A percentile compares a stretch with the other conserved stretches of the same genome.
Evolutionary conservation across 2,329 filamentous ascomycete species (phyloP).

Genomic region (Tolypocladium tundrense): DNA sequence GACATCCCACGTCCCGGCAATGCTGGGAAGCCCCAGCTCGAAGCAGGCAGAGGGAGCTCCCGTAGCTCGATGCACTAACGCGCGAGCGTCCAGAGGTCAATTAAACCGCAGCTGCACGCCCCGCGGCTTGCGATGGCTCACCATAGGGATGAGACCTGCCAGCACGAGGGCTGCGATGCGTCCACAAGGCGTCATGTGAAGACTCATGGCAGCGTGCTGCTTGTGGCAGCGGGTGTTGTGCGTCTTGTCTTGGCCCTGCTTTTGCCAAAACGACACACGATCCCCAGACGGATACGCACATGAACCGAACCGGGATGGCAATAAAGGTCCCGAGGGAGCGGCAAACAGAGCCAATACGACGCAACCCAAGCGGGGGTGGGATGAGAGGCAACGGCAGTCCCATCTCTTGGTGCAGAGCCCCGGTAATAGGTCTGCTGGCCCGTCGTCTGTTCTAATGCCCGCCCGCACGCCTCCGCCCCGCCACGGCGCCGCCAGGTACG

Average conservation of each 20-base stretch:
- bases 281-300: background rate
- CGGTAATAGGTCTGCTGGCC: background rate
- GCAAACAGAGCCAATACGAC: background rate
- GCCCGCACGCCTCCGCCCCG: background rate
- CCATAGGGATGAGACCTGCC: background rate
- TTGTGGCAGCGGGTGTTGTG: background rate
- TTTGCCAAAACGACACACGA: background rate
- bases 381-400: background rate
- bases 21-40: background rate
- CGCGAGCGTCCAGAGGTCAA: background rate
- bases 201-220: background rate
- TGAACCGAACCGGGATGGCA: background rate
- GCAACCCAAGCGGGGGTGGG: too few species aligned
- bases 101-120: background rate
- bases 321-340: background rate
- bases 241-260: background rate
- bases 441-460: background rate
- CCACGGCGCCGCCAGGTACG: background rate
- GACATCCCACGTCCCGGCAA: background rate
- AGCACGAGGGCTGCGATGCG: background rate
- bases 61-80: background rate
- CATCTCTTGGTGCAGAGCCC: background rate
- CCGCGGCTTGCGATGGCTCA: background rate
- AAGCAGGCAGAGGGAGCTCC: background rate
- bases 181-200: background rate